Conservation (phyloP, 129 eudicot species). For the Escallonia herrerae region DNA sequence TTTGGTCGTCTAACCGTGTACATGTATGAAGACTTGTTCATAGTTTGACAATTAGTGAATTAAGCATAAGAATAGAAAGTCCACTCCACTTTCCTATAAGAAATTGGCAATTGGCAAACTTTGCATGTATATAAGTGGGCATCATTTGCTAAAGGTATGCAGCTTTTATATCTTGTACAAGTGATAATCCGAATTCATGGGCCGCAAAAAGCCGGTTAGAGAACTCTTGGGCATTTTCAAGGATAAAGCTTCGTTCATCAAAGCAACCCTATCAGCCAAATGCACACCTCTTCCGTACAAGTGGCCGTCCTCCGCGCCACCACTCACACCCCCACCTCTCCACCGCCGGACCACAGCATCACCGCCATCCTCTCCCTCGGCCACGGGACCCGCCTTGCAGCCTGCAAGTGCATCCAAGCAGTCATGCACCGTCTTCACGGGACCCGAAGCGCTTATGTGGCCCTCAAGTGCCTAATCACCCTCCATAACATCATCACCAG, state of each 20-base stretch:
- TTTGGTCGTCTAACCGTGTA: too few relatives aligned
- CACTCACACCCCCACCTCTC: conserved; percentile 31
- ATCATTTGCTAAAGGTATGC: too few relatives aligned
- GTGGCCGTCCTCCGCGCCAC: conserved; percentile 60
- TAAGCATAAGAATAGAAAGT: too few relatives aligned
- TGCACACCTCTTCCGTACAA: conserved; percentile 39
- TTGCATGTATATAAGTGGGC: too few relatives aligned
- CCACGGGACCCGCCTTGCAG: conserved; percentile 31
- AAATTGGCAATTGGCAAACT: too few relatives aligned
- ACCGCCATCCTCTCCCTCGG: conserved; percentile 39
- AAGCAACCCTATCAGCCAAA: conserved; percentile 37
- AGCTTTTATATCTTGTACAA: too few relatives aligned
- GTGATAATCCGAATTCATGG: conserved; percentile 4
- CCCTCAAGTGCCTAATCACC: conserved; percentile 54
- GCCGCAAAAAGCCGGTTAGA: conserved; percentile 23
- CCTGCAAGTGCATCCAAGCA: conserved; percentile 31
- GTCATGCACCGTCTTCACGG: conserved; percentile 54
- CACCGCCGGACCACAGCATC: conserved; percentile 42
- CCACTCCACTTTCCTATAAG: too few relatives aligned
- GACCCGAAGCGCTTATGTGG: conserved; percentile 39
- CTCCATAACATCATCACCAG: conserved; percentile 40
- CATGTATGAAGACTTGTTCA: too few relatives aligned
- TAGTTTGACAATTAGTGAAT: too few relatives aligned
- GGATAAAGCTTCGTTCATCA: conserved; percentile 65
- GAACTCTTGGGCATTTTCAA: conserved; percentile 32